These are phyloP conservation scores for Fragaria ananassa DNA, from an alignment of 306 rosid species.

Conservation along the genomic window DNA sequence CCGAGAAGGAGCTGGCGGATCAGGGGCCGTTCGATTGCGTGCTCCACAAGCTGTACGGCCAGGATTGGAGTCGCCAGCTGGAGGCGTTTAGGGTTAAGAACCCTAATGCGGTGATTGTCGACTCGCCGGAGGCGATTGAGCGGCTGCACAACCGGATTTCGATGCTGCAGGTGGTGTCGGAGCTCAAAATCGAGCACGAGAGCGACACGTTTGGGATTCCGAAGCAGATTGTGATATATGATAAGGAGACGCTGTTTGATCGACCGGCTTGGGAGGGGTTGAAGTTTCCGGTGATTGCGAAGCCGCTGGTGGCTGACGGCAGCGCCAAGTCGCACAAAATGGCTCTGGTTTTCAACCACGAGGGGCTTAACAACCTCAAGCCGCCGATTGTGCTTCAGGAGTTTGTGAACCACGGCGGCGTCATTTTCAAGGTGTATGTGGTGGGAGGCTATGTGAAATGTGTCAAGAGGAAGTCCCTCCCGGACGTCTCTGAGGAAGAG, in stretches of 20 bases:
- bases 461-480: slow-evolving; percentile 84
- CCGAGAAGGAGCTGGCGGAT: slow-evolving; percentile 40
- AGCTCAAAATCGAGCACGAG: slow-evolving; percentile 48
- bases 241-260: slow-evolving; percentile 61
- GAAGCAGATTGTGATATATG: slow-evolving; percentile 80
- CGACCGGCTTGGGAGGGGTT: slow-evolving; percentile 55
- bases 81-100: slow-evolving; percentile 35
- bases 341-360: slow-evolving; percentile 67
- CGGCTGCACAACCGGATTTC: slow-evolving; percentile 85
- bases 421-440: slow-evolving; percentile 84
- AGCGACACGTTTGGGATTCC: slow-evolving; percentile 81
- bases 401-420: slow-evolving; percentile 92
- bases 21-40: slow-evolving; percentile 83
- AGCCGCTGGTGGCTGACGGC: slow-evolving; percentile 87
- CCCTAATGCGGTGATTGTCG: slow-evolving; percentile 66
- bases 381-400: slow-evolving; percentile 87
- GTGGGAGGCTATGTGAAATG: slow-evolving; percentile 70
- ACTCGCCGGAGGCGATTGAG: slow-evolving; percentile 73
- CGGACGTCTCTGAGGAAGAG: slow-evolving; percentile 79
- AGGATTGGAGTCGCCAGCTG: slow-evolving; percentile 63
- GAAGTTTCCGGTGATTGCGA: slow-evolving; percentile 79
- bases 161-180: slow-evolving; percentile 89
- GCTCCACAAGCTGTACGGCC: slow-evolving; percentile 78
- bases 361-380: slow-evolving; percentile 58
- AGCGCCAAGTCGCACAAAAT: slow-evolving; percentile 88